phyloP scores from a whole-genome alignment of 2,329 filamentous ascomycete genomes.

The Exophiala spinifera region DNA sequence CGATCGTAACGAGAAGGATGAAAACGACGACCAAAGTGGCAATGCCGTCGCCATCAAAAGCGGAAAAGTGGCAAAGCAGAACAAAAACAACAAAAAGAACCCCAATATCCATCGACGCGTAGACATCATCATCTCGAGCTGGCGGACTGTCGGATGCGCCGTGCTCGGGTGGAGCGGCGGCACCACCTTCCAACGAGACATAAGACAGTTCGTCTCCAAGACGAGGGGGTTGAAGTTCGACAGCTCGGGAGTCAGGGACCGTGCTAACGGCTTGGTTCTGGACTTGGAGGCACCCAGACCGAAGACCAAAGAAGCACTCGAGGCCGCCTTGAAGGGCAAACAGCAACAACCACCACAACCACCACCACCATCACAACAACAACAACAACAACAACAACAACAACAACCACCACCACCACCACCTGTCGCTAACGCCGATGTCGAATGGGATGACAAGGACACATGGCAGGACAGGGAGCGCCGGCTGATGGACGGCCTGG shows the following conservation, averaged over 20 bases:
- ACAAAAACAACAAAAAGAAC: constrained; percentile 45
- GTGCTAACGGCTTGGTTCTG: constrained; percentile 62
- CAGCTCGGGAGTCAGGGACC: constrained; percentile 75
- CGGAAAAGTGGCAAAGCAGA: no score
- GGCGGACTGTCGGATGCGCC: constrained; percentile 84
- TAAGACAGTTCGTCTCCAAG: constrained; percentile 74
- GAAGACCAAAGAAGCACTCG: constrained; percentile 16
- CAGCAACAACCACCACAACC: no score
- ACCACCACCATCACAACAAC: no score
- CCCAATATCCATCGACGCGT: constrained; percentile 77
- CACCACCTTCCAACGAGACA: constrained; percentile 84
- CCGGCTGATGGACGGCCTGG: constrained; percentile 74
- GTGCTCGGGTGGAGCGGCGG: constrained; percentile 85
- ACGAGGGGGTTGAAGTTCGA: constrained; percentile 79
- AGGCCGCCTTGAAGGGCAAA: constrained; percentile 2
- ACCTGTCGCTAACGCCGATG: constrained; percentile 59
- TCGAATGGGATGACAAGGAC: constrained; percentile 55
- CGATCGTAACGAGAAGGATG: no score
- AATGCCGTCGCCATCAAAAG: no score
- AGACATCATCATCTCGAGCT: constrained; percentile 86
- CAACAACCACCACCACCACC: no score
- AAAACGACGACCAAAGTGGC: no score
- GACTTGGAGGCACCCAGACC: constrained; percentile 57
- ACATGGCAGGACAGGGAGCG: constrained; percentile 71
- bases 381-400: no score